A percentile compares a stretch with the other conserved stretches of the same genome.
These are phyloP conservation scores for Candida peoriensis DNA, from an alignment of 805 yeast genomes.

Conservation along the genomic window DNA sequence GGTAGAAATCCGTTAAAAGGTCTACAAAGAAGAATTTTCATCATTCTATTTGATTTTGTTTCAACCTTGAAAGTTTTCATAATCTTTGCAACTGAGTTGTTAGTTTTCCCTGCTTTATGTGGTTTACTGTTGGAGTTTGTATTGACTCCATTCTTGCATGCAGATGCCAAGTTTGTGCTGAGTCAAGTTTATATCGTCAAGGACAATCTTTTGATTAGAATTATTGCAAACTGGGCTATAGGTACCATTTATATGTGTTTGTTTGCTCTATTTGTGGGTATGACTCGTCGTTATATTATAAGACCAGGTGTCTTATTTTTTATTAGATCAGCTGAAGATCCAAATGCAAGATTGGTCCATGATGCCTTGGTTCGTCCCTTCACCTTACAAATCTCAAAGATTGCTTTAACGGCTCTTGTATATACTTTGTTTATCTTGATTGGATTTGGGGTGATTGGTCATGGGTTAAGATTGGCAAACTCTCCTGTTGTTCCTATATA, in stretches of 20 bases:
- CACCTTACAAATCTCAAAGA: conserved; percentile 63
- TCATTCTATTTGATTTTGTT: conserved; percentile 46
- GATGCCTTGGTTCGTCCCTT: conserved; percentile 83
- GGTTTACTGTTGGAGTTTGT: conserved; percentile 75
- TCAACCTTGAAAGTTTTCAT: conserved; percentile 70
- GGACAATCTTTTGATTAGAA: neutral
- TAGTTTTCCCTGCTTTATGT: conserved; percentile 83
- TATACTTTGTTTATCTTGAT: conserved; percentile 67
- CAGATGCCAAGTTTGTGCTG: conserved; percentile 3
- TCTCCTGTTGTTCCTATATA: conserved; percentile 19
- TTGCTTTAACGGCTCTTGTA: conserved; percentile 65
- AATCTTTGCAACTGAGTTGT: conserved; percentile 71
- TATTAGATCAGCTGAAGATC: conserved; percentile 92
- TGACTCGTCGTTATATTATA: conserved; percentile 66
- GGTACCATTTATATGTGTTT: conserved; percentile 87
- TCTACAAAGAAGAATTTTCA: conserved; percentile 44
- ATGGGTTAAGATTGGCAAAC: conserved; percentile 12
- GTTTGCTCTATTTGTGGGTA: conserved; percentile 81
- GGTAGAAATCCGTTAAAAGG: conserved; percentile 44
- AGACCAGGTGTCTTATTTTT: conserved; percentile 89
- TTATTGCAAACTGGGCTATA: conserved; percentile 42
- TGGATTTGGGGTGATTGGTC: conserved; percentile 57
- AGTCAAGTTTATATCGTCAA: conserved; percentile 1
- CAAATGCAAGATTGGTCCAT: conserved; percentile 77
- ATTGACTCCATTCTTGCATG: conserved; percentile 49